Base-by-base conservation (phyloP, 768 basidiomycete genomes). In the Tylopilus sp. region DNA sequence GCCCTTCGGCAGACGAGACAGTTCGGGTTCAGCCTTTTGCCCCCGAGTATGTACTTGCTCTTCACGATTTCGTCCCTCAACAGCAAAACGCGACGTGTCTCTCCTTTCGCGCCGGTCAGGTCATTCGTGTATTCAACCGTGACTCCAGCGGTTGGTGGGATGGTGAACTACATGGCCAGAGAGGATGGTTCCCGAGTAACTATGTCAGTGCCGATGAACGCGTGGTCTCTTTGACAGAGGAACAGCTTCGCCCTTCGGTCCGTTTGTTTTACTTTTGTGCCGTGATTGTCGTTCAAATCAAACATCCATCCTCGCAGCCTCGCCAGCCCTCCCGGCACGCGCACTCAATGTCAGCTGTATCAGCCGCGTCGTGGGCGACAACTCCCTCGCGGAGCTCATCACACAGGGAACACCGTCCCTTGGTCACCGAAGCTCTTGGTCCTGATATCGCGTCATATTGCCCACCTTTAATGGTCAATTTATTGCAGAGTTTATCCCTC, bases 111-210 rank as follows among this genome's bases (percentile, higher is more conserved):
- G 87, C 91, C 1, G 95, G 95, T 4, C 89, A 98, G 64, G 79
- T 95, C 48, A 93, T 98, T 50, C 86, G 86, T 53, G 92, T 98
- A n/a, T 74, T 88, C 43, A 92, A 91, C 62, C 79, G 85, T 57
- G 92, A 98, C 71, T 54, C 76, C 3, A 90, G 86, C 59, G 97
- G 97, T 0, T 98, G 97, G 97, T 98, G 95, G 95, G 95, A 99
- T 64, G 97, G 97, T 10, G 93, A 98, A 70, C 68, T 95, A 17
- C 88, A 92, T 31, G 88, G 85, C 3, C 73, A 85, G 53, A 75
- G 95, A 60, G 97, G 97, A 12, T 99, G 97, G 97, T 98, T 98
- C 70, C 97, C 97, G 18, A 94, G 91, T 62, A 99, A 98, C 71
- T 98, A 97, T 71, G 89, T 91, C 57, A 86, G 83, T 57, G 72